Evolutionary conservation across 768 basidiomycete genomes (phyloP).

Genomic region (Cystoderma amianthinum): DNA sequence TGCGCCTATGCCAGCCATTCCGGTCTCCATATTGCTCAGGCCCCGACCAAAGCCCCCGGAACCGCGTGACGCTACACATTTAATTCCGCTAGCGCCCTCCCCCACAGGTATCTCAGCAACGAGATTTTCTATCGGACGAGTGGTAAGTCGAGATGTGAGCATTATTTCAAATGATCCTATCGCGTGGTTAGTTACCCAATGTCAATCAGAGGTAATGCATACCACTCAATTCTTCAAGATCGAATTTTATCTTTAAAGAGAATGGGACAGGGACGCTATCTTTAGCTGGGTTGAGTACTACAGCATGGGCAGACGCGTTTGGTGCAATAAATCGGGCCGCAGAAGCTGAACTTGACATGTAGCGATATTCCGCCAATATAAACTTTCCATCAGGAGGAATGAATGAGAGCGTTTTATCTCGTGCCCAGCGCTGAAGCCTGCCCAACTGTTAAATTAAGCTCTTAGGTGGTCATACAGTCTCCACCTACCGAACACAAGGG

Average conservation of each 20-base stretch:
- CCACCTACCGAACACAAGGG: slow-evolving; percentile 77
- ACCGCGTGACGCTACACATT: slow-evolving; percentile 59
- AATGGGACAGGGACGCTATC: slow-evolving; percentile 48
- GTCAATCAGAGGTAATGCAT: slow-evolving; percentile 1
- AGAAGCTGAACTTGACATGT: slow-evolving; percentile 23
- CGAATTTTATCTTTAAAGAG: slow-evolving; percentile 39
- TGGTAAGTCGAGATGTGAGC: slow-evolving; percentile 55
- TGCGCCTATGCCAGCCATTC: slow-evolving; percentile 31
- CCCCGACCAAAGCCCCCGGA: slow-evolving; percentile 36
- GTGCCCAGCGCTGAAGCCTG: slow-evolving; percentile 76
- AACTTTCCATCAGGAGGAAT: slow-evolving; percentile 92
- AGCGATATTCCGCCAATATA: slow-evolving; percentile 78
- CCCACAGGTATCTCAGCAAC: slow-evolving; percentile 73
- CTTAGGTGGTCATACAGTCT: background rate
- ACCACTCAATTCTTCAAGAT: slow-evolving; percentile 38
- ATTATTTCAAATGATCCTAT: slow-evolving; percentile 56
- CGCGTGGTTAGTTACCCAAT: background rate
- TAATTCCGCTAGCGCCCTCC: slow-evolving; percentile 62
- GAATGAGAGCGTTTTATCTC: slow-evolving; percentile 77
- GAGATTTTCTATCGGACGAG: slow-evolving; percentile 64
- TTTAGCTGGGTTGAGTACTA: slow-evolving; percentile 13
- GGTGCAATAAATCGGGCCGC: slow-evolving; percentile 4
- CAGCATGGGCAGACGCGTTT: background rate
- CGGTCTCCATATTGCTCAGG: slow-evolving; percentile 21
- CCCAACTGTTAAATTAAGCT: too few species aligned